Evolutionary conservation across 768 basidiomycete genomes (phyloP).

Genomic region (Amanita molliuscula): DNA sequence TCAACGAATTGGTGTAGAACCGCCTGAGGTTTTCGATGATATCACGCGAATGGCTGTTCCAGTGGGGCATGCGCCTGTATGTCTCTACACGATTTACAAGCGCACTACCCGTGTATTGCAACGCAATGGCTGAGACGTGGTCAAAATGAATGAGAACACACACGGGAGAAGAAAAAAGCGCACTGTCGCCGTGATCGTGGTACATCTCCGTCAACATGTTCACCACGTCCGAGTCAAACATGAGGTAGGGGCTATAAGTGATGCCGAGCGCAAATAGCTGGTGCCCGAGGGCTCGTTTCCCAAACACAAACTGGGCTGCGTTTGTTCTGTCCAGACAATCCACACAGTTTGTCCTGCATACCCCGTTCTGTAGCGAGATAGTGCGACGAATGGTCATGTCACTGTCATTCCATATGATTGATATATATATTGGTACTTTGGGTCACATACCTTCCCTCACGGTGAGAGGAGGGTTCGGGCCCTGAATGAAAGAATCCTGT

Average conservation of each 20-base stretch:
- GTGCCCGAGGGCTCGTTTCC: conserved; percentile 88
- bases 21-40: conserved; percentile 92
- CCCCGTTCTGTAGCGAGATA: conserved; percentile 83
- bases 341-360: conserved; percentile 92
- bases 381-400: conserved; percentile 44
- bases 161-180: conserved; percentile 22
- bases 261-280: conserved; percentile 93
- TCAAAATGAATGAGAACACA: not conserved
- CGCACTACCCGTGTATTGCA: conserved; percentile 95
- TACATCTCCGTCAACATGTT: conserved; percentile 99
- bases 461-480: conserved; percentile 67
- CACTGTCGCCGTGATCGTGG: conserved; percentile 94
- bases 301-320: conserved; percentile 94
- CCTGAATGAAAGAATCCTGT: conserved; percentile 97
- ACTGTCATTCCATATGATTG: conserved; percentile 11
- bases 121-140: conserved; percentile 60
- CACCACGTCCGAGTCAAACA: conserved; percentile 89
- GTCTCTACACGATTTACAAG: conserved; percentile 95
- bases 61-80: conserved; percentile 90
- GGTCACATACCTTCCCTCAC: conserved; percentile 27
- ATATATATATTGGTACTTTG: not conserved
- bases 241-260: conserved; percentile 73
- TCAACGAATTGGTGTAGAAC: conserved; percentile 89
- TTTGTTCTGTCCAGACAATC: conserved; percentile 97
- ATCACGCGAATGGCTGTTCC: conserved; percentile 95